Percentiles rank a stretch among this genome's conserved stretches.
Evolutionary conservation across 2,329 filamentous ascomycete genomes (phyloP).

Genomic region (Penicillium crustosum): DNA sequence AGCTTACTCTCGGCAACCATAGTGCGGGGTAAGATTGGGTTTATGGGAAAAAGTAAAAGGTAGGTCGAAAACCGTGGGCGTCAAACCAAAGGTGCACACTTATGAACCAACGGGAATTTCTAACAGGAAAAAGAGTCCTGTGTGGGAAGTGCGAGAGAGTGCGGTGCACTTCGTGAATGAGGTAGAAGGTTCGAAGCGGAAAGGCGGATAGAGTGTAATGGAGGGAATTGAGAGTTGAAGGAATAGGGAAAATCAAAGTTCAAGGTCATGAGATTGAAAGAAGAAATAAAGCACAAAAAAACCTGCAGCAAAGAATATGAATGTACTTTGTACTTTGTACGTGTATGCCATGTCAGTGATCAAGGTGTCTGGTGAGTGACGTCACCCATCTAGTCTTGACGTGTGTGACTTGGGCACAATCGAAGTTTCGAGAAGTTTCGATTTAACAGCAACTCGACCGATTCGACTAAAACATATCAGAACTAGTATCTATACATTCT

Average conservation of each 20-base stretch:
- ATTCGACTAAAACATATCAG: background rate
- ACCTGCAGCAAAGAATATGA: background rate
- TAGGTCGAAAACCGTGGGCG: background rate
- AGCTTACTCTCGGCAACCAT: slow-evolving; percentile 97
- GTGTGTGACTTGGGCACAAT: slow-evolving; percentile 32
- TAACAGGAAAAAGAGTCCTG: slow-evolving; percentile 5
- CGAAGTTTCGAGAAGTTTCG: slow-evolving; percentile 44
- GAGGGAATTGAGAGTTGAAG: background rate
- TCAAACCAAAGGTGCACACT: background rate
- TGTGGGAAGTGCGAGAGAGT: slow-evolving; percentile 2
- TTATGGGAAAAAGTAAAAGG: background rate
- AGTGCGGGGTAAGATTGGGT: slow-evolving; percentile 14
- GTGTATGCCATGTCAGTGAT: slow-evolving; percentile 11
- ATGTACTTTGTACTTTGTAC: background rate
- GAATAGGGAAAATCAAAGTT: background rate
- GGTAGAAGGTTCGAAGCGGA: slow-evolving; percentile 34
- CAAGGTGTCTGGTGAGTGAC: slow-evolving; percentile 27
- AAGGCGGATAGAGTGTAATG: background rate
- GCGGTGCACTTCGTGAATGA: slow-evolving; percentile 32
- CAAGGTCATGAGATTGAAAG: background rate
- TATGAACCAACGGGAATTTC: slow-evolving; percentile 11
- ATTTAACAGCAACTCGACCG: background rate
- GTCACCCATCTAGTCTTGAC: slow-evolving; percentile 9
- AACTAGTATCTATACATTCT: background rate
- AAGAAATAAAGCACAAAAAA: slow-evolving; percentile 2